phyloP scores from a whole-genome alignment of 2,329 filamentous ascomycete species.

The Nectriaceae sp. region DNA sequence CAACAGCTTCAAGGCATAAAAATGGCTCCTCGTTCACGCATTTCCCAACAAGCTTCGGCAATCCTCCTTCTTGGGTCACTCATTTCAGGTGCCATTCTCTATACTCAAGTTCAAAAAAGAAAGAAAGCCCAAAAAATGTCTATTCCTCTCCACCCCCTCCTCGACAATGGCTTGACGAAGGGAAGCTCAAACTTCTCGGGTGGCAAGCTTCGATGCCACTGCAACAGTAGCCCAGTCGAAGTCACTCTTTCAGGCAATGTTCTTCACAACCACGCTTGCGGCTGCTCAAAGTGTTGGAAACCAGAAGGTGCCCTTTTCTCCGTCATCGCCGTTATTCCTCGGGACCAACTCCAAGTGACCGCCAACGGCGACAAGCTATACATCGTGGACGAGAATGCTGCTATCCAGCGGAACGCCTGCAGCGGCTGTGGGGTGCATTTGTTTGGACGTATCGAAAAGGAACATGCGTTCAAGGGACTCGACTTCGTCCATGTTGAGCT shows the following conservation, averaged over 20 bases:
- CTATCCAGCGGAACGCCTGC: constrained; percentile 64
- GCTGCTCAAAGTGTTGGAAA: constrained; percentile 75
- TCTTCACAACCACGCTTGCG: constrained; percentile 70
- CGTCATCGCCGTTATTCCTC: constrained; percentile 62
- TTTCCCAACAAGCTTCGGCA: constrained; percentile 12
- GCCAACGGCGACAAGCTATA: constrained; percentile 59
- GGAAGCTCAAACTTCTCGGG: constrained; percentile 57
- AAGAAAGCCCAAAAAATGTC: constrained; percentile 18
- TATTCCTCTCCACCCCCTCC: constrained; percentile 55
- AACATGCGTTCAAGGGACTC: constrained; percentile 68
- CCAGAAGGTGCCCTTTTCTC: constrained; percentile 64
- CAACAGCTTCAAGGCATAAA: too few relatives aligned
- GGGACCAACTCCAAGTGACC: constrained; percentile 55
- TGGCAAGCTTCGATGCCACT: constrained; percentile 64
- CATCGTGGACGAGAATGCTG: constrained; percentile 56
- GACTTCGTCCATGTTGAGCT: constrained; percentile 70
- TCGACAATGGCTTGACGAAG: constrained; percentile 63
- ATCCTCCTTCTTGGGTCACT: constrained; percentile 23
- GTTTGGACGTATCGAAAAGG: constrained; percentile 64
- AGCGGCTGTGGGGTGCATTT: constrained; percentile 61
- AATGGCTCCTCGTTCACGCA: constrained; percentile 10
- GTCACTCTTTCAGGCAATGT: constrained; percentile 60
- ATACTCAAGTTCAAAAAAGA: constrained; percentile 19
- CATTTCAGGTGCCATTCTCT: constrained; percentile 22
- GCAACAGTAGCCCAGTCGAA: constrained; percentile 55